These are phyloP conservation scores for Globisporangium orthogonon DNA, from an alignment of 352 stramenopile genomes.

Conservation along the genomic window DNA sequence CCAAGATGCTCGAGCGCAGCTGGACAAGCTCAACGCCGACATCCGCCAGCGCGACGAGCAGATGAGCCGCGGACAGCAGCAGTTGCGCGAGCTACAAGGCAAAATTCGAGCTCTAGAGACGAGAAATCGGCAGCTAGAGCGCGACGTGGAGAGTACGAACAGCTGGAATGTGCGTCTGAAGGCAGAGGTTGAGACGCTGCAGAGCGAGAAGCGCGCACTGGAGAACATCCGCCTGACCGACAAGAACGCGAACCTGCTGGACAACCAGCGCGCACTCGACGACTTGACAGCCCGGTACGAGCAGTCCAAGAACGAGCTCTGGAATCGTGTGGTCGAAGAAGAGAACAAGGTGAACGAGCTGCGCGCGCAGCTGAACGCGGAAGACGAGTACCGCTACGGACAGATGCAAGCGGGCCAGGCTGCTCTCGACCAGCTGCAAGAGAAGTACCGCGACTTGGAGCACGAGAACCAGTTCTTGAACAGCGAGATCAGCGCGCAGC, in stretches of 20 bases:
- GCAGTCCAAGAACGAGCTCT: conserved; percentile 28
- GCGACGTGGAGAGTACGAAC: conserved; percentile 24
- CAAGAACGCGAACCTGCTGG: conserved; percentile 11
- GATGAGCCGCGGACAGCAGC: conserved; percentile 34
- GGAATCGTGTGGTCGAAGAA: conserved; percentile 33
- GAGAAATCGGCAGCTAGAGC: conserved; percentile 26
- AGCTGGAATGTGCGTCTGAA: conserved; percentile 26
- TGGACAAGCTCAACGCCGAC: conserved; percentile 31
- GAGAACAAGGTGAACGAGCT: conserved; percentile 35
- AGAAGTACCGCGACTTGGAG: conserved; percentile 29
- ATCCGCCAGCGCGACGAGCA: conserved; percentile 40
- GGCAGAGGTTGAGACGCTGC: conserved; percentile 24
- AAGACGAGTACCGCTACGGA: conserved; percentile 18
- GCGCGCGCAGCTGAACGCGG: conserved; percentile 23
- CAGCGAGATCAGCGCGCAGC: conserved; percentile 17
- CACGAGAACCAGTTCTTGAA: conserved; percentile 37
- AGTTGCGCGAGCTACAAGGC: conserved; percentile 27
- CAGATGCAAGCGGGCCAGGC: conserved; percentile 14
- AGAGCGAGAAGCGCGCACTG: conserved; percentile 31
- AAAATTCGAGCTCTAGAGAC: conserved; percentile 24
- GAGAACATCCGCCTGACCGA: conserved; percentile 20
- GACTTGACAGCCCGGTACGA: conserved; percentile 35
- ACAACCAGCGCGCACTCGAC: conserved; percentile 19
- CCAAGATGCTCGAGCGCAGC: conserved; percentile 34
- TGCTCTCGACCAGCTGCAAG: conserved; percentile 24